A percentile compares a stretch with the other conserved stretches of the same genome.
These are phyloP conservation scores for Xylaria longipes DNA, from an alignment of 495 filamentous ascomycete species.

Conservation along the genomic window DNA sequence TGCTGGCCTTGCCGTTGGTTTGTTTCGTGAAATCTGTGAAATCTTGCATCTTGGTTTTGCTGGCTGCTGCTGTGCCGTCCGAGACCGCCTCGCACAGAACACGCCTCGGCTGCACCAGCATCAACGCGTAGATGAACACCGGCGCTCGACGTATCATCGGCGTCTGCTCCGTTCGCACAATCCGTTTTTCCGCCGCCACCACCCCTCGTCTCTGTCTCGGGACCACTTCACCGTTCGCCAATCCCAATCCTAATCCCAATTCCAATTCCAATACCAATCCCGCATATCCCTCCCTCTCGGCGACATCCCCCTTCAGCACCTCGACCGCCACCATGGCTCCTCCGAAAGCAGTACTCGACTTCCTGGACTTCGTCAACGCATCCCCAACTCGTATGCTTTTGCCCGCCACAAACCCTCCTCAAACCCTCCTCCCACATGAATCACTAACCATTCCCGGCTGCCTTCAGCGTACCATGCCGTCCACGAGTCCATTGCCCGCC, in stretches of 20 bases:
- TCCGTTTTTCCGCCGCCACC: constrained; percentile 17
- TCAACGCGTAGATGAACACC: constrained; percentile 19
- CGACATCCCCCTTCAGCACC: constrained; percentile 29
- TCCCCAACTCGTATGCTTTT: constrained; percentile 84
- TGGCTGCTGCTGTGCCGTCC: constrained; percentile 1
- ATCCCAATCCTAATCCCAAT: neutral
- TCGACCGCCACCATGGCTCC: constrained; percentile 59
- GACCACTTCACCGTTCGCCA: neutral
- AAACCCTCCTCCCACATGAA: neutral
- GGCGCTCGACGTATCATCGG: constrained; percentile 17
- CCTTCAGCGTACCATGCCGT: constrained; percentile 91
- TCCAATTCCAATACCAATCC: neutral
- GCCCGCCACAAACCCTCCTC: neutral
- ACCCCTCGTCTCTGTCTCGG: constrained; percentile 26
- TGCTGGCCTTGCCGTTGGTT: neutral
- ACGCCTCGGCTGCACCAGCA: neutral
- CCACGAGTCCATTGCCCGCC: constrained; percentile 71
- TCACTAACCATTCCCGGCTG: constrained; percentile 31
- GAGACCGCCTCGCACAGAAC: constrained; percentile 15
- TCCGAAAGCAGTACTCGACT: constrained; percentile 74
- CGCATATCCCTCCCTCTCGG: neutral
- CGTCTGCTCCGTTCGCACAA: constrained; percentile 19
- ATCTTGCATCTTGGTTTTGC: neutral
- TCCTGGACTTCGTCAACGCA: constrained; percentile 91
- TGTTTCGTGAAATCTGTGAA: neutral